These are phyloP conservation scores for Candida odintsovae DNA, from an alignment of 805 yeast genomes.

Conservation along the genomic window DNA sequence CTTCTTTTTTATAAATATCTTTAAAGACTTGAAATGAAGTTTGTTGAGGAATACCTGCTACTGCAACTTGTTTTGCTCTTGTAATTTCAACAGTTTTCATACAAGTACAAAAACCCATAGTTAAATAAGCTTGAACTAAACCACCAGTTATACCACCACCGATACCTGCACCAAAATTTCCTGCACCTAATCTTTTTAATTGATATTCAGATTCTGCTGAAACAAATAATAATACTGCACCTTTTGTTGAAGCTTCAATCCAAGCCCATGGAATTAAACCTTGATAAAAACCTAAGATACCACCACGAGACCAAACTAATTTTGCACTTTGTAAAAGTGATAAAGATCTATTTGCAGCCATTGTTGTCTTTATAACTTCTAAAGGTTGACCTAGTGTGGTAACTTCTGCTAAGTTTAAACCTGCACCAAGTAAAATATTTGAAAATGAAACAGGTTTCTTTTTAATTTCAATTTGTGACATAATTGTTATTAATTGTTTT, in stretches of 20 bases:
- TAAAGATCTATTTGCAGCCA: slow-evolving; percentile 91
- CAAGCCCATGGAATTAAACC: slow-evolving; percentile 99
- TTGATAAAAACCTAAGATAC: slow-evolving; percentile 87
- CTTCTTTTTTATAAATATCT: slow-evolving; percentile 80
- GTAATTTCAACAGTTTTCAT: slow-evolving; percentile 99
- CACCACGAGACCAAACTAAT: slow-evolving; percentile 91
- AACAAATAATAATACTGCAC: slow-evolving; percentile 90
- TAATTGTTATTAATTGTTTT: too few relatives aligned
- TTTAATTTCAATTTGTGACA: slow-evolving; percentile 32
- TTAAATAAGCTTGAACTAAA: slow-evolving; percentile 90
- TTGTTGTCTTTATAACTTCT: slow-evolving; percentile 93
- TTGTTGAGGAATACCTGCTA: slow-evolving; percentile 62
- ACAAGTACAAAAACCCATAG: slow-evolving; percentile 98
- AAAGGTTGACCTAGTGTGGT: slow-evolving; percentile 95
- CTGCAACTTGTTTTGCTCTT: slow-evolving; percentile 67
- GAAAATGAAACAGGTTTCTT: slow-evolving; percentile 86
- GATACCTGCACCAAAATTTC: slow-evolving; percentile 79
- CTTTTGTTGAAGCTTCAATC: slow-evolving; percentile 99
- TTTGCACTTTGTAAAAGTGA: slow-evolving; percentile 60
- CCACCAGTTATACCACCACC: slow-evolving; percentile 97
- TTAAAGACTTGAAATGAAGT: slow-evolving; percentile 82
- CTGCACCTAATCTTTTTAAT: slow-evolving; percentile 56
- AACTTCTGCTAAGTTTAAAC: slow-evolving; percentile 85
- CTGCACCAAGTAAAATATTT: slow-evolving; percentile 90
- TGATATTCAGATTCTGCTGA: slow-evolving; percentile 88